Base-by-base conservation (phyloP, 371 early-diverging fungal species). In the Mortierella sp. region DNA sequence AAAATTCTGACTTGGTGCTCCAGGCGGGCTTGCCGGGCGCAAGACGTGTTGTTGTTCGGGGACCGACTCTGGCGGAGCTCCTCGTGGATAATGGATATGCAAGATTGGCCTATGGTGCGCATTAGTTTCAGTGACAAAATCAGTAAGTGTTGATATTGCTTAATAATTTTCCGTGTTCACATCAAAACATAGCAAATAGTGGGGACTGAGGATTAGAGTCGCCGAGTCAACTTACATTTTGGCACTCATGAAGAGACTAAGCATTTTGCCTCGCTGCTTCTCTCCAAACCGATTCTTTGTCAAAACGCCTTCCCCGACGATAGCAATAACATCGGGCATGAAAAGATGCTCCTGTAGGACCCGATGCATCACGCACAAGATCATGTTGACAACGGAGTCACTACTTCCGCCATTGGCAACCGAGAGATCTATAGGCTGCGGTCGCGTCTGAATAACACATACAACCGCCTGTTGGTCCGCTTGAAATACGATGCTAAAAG, bases 311-410 rank as follows among this genome's bases (percentile, higher is more conserved):
- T 84, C 82, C 25, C 80, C 81, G 3, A 93, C 84, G 61, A 94
- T 80, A 0, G 90, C 89, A 50, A 95, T 85, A 43, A 86, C 86
- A 73, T 93, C 92, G 0, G 92, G 75, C 60, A 93, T 70, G 74
- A 94, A 88, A 60, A 84, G 84, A 71, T 95, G 94, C 11, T 88
- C 82, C 28, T 93, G 92, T 28, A 94, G 66, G 16, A 94, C 85
- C 7, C 85, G 83, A 68, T 86, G 86, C 52, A 93, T 87, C 47
- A 94, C 83, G 29, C 88, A 69, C 16, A 93, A 84, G 4, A 84
- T 84, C 26, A 87, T 43, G 30, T 85, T 75, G 4, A 85, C 45
- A 0, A 85, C 82, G 12, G 52, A 37, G 37, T 37, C 37, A 37
- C 9, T 37, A 9, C 37, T 9, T 37, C 37, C 37, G 9, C 9